phyloP scores from a whole-genome alignment of 2,329 filamentous ascomycete species.

The Orbilia oligospora region DNA sequence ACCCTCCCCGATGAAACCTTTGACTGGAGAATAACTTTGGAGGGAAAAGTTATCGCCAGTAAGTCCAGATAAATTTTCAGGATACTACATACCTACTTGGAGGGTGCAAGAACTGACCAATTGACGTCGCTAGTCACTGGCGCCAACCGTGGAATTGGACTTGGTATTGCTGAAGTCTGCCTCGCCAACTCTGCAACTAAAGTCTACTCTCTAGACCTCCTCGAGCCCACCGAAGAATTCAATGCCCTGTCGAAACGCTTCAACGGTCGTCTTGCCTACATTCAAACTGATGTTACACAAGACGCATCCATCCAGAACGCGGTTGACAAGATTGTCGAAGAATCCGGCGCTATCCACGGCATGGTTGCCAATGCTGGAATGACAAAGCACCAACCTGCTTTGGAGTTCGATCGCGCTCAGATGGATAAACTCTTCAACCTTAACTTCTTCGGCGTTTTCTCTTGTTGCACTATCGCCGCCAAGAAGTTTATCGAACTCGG shows the following conservation, averaged over 20 bases:
- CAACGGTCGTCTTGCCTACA: constrained; percentile 68
- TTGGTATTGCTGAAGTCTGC: constrained; percentile 70
- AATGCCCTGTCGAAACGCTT: constrained; percentile 67
- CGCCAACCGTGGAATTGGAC: constrained; percentile 69
- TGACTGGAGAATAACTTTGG: constrained; percentile 66
- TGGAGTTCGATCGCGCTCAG: constrained; percentile 68
- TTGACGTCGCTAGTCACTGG: constrained; percentile 66
- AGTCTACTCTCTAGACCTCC: constrained; percentile 68
- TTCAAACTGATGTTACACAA: constrained; percentile 69
- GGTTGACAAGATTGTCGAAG: constrained; percentile 67
- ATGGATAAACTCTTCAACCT: constrained; percentile 69
- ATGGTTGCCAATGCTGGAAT: constrained; percentile 68
- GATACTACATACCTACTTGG: too few relatives aligned
- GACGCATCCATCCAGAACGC: constrained; percentile 68
- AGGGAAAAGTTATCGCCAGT: constrained; percentile 68
- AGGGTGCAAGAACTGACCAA: constrained; percentile 33
- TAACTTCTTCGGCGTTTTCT: constrained; percentile 70
- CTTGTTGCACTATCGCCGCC: constrained; percentile 69
- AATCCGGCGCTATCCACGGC: constrained; percentile 68
- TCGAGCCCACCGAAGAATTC: constrained; percentile 66
- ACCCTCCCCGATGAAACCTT: constrained; percentile 66
- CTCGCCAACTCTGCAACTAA: constrained; percentile 68
- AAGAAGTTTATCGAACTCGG: constrained; percentile 67
- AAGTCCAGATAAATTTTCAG: constrained; percentile 53
- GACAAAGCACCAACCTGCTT: constrained; percentile 69